Evolutionary conservation across 2,329 filamentous ascomycete species (phyloP), one percentile per base, ranked within the genome.

Genomic region (Dactylonectria estremocensis): DNA sequence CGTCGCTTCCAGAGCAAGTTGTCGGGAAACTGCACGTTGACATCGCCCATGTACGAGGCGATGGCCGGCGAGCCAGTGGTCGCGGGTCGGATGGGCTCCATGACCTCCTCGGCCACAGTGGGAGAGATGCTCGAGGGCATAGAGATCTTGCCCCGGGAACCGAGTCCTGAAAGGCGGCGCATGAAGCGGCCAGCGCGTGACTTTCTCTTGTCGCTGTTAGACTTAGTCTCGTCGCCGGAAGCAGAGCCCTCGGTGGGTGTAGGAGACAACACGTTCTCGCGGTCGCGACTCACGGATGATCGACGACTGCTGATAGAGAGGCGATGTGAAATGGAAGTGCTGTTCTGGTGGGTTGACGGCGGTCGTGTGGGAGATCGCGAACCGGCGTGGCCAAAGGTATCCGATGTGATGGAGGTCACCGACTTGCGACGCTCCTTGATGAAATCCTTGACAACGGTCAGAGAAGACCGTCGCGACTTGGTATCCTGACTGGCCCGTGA

Each of bases 21-120:
- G 78, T 98, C 95, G 0, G 96, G 96, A 79, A 99, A 98, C 79
- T 99, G 96, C 11, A 98, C 93, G 76, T 99, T 98, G 70, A 99
- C 92, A 76, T 98, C 94, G 55, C 95, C 94, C 80, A 97, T 88
- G 69, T 92, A 91, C 3, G 93, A 86, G 28, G 91, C 86, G 59
- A 90, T 83, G 54, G 80, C 81, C 0, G 82, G 76, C 20, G 76
- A 72, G 10, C 75, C 77, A 2, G 76, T 80, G 18, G 76, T 79
- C 31, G 72, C 76, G 7, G 78, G 77, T 16, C 77, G 74, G 7
- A 68, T 59, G 22, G 74, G 69, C 58, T 77, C 76, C 1, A 62
- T 40, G 20, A 84, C 81, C 73, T 89, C 87, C 74, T 87, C 87
- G 16, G 83, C 77, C 13, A 88, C 83, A 0, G 87, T 86, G 5